Base-by-base conservation (phyloP, 768 basidiomycete species). In the Dictyophora rubrovolvata region DNA sequence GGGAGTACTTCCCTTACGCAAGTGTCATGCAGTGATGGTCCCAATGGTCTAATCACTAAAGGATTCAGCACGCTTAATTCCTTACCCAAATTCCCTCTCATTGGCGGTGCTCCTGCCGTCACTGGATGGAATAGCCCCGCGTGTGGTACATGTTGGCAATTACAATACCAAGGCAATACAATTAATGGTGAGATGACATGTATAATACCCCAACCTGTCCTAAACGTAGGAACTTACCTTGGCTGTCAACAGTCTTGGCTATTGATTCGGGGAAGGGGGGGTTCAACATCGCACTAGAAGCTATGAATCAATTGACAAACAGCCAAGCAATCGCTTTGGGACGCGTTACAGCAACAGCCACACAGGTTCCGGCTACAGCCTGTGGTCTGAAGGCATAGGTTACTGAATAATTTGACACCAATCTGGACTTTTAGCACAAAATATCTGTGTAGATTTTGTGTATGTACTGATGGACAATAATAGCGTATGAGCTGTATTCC, bases 281-380 rank as follows among this genome's bases (percentile, higher is more conserved):
- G 3, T 82, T 80, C 63, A 80, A 79, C 59, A 67, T 84, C 28
- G 75, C 80, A 0, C 64, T 75, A 62, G 69, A 65, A 20, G 81
- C 82, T n/a, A 79, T 84, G 80, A 76, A 84, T 61, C 64, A 63
- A 14, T 66, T 84, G 61, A 84, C 83, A 11, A 69, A 71, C 52
- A 73, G 71, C 36, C 69, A 78, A 63, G 83, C 77, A 0, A 71
- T 67, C 47, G 65, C 73, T 36, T 65, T 79, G 22, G 84, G 84
- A 9, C 69, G 77, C 22, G 72, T 85, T 20, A 50, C 71, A 14
- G 80, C 80, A 12, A 71, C 67, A 9, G 69, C 78, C 5, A 69
- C 60, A 2, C 68, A 79, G 60, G 78, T 85, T 10, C 69, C 63
- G 42, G 58, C 74, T 7, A 77, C 81, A 0, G 62, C 66, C 53